Base-by-base conservation (phyloP, 768 basidiomycete genomes). In the Mycena metata region DNA sequence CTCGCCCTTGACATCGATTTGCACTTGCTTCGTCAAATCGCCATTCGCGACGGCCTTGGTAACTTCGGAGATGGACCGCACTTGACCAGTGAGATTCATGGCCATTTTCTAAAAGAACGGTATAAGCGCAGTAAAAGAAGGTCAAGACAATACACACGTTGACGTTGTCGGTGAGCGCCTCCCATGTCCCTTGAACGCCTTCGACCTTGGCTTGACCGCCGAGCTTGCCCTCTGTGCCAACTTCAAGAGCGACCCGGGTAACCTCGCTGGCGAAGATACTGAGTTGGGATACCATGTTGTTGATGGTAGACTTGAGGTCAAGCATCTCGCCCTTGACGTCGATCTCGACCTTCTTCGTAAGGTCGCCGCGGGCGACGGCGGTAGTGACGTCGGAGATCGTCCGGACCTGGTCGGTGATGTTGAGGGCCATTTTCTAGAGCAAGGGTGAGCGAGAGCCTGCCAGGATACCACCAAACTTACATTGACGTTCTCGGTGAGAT, bases 261-360 rank as follows among this genome's bases (percentile, higher is more conserved):
- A 92, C 90, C 69, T 89, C 86, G 43, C 82, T 84, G 6, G 85
- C 88, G 21, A 89, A 79, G 11, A 83, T 87, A 5, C 85, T 86
- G n/a, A 89, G 75, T 66, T 86, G 84, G 30, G 83, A 83, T 65
- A 91, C 91, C 92, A 93, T 94, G 66, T 85, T 86, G 76, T 93
- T 94, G 72, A 94, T 91, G 0, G 91, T 93, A 72, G 89, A 86
- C 83, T 93, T 93, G 76, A 93, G 79, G 73, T 93, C 92, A 17
- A 96, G 86, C 89, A 98, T 96, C 82, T 98, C 96, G 50, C 85
- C 87, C 76, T 94, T 91, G 69, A 93, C 92, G 67, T 91, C 89
- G 67, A 98, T 96, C 73, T 95, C 92, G 75, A 98, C 95, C 84
- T 95, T 96, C 81, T 94, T 93, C 1, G 92, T 94, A 83, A 96